These are phyloP conservation scores for Codiaeum variegatum DNA, from an alignment of 441 rosid genomes.

Conservation along the genomic window DNA sequence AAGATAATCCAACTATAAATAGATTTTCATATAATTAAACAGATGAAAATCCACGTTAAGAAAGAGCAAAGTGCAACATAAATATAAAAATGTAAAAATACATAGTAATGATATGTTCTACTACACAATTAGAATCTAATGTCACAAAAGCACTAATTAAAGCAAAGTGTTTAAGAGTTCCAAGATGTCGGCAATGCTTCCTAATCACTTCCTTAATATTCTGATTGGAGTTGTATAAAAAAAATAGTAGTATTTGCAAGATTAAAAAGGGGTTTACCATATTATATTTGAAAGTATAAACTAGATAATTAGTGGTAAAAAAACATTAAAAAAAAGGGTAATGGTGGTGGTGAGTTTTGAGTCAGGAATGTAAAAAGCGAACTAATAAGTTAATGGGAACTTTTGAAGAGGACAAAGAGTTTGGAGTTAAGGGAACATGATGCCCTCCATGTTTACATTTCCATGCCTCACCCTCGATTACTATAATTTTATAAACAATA, in stretches of 20 bases:
- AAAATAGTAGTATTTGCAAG: background rate
- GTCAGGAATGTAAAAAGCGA: conserved; percentile 15
- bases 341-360: conserved; percentile 11
- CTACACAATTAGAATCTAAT: conserved; percentile 36
- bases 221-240: conserved; percentile 20
- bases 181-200: conserved; percentile 36
- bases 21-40: too few species aligned
- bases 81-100: background rate
- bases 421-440: conserved; percentile 68
- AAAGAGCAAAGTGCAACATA: too few species aligned
- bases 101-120: conserved; percentile 30
- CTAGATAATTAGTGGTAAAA: background rate
- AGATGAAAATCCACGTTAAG: too few species aligned
- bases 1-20: too few species aligned
- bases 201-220: conserved; percentile 22
- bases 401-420: conserved; percentile 45
- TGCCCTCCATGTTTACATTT: conserved; percentile 59
- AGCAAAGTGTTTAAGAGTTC: conserved; percentile 38
- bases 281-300: too few species aligned
- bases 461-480: conserved; percentile 44
- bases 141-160: conserved; percentile 24
- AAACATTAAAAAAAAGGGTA: background rate
- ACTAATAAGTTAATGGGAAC: conserved; percentile 20
- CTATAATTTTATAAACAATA: too few species aligned
- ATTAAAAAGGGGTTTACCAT: background rate